phyloP scores from a whole-genome alignment of 108 stramenopile species.

The Nannochloropsis salina region DNA sequence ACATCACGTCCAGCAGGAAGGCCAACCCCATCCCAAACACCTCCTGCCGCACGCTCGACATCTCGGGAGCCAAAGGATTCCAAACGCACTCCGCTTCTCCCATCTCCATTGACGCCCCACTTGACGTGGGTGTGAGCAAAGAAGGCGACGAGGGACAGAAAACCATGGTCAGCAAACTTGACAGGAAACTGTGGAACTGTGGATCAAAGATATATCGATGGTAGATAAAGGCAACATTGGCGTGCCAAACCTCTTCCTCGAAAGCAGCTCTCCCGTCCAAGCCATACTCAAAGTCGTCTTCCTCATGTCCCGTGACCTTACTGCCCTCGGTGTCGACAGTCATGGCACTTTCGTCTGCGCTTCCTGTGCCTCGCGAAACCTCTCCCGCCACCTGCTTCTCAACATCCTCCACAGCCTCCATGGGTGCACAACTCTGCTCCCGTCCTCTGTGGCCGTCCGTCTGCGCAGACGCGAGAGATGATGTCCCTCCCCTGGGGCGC shows the following conservation, averaged over 20 bases:
- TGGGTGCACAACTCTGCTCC: background rate
- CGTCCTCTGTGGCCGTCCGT: conserved; percentile 25
- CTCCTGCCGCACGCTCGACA: conserved; percentile 23
- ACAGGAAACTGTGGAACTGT: conserved; percentile 78
- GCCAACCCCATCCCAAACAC: conserved; percentile 55
- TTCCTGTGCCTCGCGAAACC: conserved; percentile 18
- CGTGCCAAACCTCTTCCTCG: conserved; percentile 68
- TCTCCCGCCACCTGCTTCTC: background rate
- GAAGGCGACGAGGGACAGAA: background rate
- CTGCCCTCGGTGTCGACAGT: conserved; percentile 43
- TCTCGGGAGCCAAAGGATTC: background rate
- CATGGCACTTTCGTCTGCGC: conserved; percentile 25
- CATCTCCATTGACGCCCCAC: background rate
- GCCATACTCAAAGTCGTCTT: conserved; percentile 40
- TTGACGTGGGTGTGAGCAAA: background rate
- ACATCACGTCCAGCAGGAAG: conserved; percentile 47
- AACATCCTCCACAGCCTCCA: background rate
- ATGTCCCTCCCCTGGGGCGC: conserved; percentile 51
- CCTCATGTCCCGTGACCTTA: background rate
- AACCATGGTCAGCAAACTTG: conserved; percentile 59
- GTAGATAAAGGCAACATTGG: conserved; percentile 74
- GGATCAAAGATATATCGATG: conserved; percentile 79
- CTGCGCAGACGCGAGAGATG: background rate
- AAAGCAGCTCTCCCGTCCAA: conserved; percentile 61
- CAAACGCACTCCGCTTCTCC: conserved; percentile 20